A percentile compares a stretch with the other conserved stretches of the same genome.
phyloP scores from a whole-genome alignment of 2,329 filamentous ascomycete species.

The Neophaeococcomyces aloes region DNA sequence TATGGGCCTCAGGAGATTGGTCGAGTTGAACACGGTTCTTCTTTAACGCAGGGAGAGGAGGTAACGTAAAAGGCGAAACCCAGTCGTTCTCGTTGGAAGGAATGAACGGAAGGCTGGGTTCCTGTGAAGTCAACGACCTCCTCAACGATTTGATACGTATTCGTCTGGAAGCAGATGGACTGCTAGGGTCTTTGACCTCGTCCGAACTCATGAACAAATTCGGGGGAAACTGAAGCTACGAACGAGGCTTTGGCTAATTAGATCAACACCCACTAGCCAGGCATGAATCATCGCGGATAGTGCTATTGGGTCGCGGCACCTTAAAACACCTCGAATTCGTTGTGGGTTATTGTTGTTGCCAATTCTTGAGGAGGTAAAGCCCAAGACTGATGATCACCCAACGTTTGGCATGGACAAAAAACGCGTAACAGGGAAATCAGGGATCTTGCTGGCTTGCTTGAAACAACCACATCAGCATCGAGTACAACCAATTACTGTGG shows the following conservation, averaged over 20 bases:
- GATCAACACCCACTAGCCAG: slow-evolving; percentile 7
- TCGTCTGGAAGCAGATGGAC: slow-evolving; percentile 6
- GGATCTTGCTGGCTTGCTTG: no score
- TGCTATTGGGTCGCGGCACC: slow-evolving; percentile 10
- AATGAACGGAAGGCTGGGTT: slow-evolving; percentile 14
- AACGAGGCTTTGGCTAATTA: neutral
- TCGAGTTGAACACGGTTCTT: slow-evolving; percentile 14
- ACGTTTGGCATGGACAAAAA: no score
- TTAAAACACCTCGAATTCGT: slow-evolving; percentile 8
- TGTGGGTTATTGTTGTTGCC: neutral
- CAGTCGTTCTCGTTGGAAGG: slow-evolving; percentile 17
- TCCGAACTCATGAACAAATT: slow-evolving; percentile 21
- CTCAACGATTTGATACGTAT: slow-evolving; percentile 4
- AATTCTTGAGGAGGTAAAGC: no score
- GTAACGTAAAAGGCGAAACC: slow-evolving; percentile 20
- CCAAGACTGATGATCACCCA: no score
- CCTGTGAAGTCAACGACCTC: neutral
- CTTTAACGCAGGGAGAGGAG: slow-evolving; percentile 18
- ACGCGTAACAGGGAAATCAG: no score
- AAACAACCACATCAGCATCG: no score
- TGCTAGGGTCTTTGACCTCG: slow-evolving; percentile 11
- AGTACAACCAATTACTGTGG: no score
- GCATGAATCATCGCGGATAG: slow-evolving; percentile 7
- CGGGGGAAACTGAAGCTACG: slow-evolving; percentile 4
- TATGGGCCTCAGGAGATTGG: slow-evolving; percentile 15